phyloP scores from a whole-genome alignment of 1,284 basidiomycete species.

The Trametes versicolor region DNA sequence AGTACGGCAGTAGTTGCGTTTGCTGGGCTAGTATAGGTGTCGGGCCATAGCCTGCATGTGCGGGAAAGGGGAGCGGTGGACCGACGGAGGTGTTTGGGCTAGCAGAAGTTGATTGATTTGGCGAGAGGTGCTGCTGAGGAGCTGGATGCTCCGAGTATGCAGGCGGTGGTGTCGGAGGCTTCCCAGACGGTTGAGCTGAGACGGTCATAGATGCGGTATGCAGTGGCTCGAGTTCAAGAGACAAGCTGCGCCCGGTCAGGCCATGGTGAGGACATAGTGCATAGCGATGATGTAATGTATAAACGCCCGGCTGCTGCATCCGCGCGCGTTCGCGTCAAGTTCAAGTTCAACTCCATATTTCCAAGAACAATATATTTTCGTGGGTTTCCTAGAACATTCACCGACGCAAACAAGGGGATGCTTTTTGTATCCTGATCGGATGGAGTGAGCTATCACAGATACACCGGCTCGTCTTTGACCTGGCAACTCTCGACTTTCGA shows the following conservation, averaged over 20 bases:
- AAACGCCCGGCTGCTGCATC: neutral
- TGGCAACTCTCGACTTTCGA: no score
- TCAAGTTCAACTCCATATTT: no score
- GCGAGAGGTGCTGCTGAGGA: conserved; percentile 22
- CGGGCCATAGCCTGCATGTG: conserved; percentile 42
- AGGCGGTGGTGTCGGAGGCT: conserved; percentile 42
- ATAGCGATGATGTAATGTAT: conserved; percentile 16
- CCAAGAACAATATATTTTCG: neutral
- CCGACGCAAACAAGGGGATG: no score
- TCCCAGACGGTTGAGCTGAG: conserved; percentile 29
- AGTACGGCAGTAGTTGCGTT: conserved; percentile 44
- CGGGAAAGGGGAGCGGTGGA: conserved; percentile 34
- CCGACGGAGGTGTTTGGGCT: conserved; percentile 24
- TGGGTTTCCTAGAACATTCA: no score
- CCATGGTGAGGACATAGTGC: conserved; percentile 2
- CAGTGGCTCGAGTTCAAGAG: neutral
- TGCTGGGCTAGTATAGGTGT: conserved; percentile 44
- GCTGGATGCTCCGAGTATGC: conserved; percentile 41
- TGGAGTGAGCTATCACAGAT: no score
- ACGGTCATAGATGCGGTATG: conserved; percentile 19
- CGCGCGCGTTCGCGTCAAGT: neutral
- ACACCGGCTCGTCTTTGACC: no score
- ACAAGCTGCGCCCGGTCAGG: conserved; percentile 4
- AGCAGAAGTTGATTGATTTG: conserved; percentile 22
- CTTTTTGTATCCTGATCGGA: no score